Evolutionary conservation across 805 yeast species (phyloP).

Genomic region (Ogataea thermomethanolica): DNA sequence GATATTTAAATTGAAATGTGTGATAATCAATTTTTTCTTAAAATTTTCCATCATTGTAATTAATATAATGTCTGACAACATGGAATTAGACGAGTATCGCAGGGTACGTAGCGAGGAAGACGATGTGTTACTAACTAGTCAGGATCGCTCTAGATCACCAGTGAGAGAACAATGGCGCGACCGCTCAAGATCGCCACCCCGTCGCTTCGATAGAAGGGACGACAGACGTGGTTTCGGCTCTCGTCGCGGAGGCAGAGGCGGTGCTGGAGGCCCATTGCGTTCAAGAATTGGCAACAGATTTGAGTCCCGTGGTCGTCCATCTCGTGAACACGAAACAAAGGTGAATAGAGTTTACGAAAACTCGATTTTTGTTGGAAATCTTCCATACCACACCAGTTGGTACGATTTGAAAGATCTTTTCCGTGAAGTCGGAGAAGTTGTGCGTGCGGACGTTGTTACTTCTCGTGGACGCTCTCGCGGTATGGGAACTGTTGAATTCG

Average conservation of each 20-base stretch:
- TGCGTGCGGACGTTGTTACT: constrained; percentile 79
- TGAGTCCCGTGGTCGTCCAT: constrained; percentile 26
- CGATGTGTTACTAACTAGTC: background rate
- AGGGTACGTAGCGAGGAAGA: constrained; percentile 44
- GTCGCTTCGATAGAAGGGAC: constrained; percentile 18
- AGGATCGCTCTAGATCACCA: constrained; percentile 37
- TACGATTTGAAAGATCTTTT: constrained; percentile 58
- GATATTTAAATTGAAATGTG: constrained; percentile 62
- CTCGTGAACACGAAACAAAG: constrained; percentile 35
- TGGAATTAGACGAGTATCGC: constrained; percentile 62
- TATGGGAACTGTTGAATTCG: constrained; percentile 87
- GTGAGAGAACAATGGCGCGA: constrained; percentile 28
- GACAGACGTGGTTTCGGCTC: constrained; percentile 15
- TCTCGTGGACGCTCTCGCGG: constrained; percentile 80
- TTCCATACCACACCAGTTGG: constrained; percentile 63
- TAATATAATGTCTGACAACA: constrained; percentile 49
- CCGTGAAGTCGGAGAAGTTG: constrained; percentile 57
- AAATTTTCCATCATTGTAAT: constrained; percentile 10
- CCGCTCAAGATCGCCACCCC: constrained; percentile 31
- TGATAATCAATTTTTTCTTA: constrained; percentile 4
- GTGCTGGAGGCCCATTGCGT: constrained; percentile 24
- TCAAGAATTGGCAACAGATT: constrained; percentile 17
- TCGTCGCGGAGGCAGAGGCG: constrained; percentile 31
- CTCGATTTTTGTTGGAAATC: constrained; percentile 70
- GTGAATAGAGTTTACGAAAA: constrained; percentile 59